These are phyloP conservation scores for Pythium phragmitis DNA, from an alignment of 352 stramenopile genomes.

Conservation along the genomic window DNA sequence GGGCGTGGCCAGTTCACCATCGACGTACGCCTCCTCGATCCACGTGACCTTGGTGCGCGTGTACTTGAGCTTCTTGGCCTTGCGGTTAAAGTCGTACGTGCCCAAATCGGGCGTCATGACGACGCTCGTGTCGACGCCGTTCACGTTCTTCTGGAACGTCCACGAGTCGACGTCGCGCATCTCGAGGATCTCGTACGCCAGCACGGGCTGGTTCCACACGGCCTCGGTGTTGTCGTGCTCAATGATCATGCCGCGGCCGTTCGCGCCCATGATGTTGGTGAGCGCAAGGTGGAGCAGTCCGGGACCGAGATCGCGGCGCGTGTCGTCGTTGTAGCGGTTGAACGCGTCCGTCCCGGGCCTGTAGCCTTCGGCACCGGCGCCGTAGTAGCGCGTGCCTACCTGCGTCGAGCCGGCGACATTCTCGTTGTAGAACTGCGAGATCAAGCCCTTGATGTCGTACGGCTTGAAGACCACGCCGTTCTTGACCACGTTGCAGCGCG, in stretches of 20 bases:
- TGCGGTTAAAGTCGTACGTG: constrained; percentile 61
- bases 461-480: constrained; percentile 27
- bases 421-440: constrained; percentile 30
- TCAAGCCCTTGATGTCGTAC: constrained; percentile 39
- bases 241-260: constrained; percentile 19
- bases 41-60: constrained; percentile 56
- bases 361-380: neutral
- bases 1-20: constrained; percentile 48
- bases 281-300: constrained; percentile 29
- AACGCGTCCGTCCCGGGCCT: constrained; percentile 7
- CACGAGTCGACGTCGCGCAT: neutral
- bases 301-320: constrained; percentile 20
- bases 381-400: constrained; percentile 21
- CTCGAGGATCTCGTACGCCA: constrained; percentile 23
- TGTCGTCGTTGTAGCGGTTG: constrained; percentile 19
- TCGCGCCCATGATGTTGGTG: constrained; percentile 22
- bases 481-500: constrained; percentile 25
- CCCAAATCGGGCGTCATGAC: constrained; percentile 1
- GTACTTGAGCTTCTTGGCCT: constrained; percentile 51
- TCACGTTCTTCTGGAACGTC: constrained; percentile 13
- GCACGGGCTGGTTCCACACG: constrained; percentile 29
- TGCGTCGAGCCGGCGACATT: constrained; percentile 12
- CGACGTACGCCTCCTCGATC: constrained; percentile 52
- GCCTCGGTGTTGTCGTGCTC: constrained; percentile 22
- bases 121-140: constrained; percentile 9